Percentiles rank a stretch among this genome's conserved stretches.
phyloP scores from a whole-genome alignment of 768 basidiomycete genomes.

The Xerocomellus amylosporus region DNA sequence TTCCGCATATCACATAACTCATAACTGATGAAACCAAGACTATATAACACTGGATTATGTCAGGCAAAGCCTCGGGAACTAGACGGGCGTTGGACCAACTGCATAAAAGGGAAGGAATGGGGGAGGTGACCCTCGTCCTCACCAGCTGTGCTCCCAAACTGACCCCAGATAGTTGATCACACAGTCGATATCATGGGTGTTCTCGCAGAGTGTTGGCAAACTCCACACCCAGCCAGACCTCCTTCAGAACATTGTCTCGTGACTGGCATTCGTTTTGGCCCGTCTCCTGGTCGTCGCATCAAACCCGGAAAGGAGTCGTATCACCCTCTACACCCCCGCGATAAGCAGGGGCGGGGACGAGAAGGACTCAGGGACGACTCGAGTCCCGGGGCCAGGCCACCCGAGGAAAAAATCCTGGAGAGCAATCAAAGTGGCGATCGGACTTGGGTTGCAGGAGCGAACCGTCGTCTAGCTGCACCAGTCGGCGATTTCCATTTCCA shows the following conservation, averaged over 20 bases:
- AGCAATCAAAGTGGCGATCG: not conserved
- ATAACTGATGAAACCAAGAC: too few species aligned
- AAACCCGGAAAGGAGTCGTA: rapidly evolving
- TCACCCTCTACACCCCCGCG: not conserved
- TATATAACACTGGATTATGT: too few species aligned
- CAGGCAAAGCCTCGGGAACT: too few species aligned
- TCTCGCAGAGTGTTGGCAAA: not conserved
- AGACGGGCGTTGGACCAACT: too few species aligned
- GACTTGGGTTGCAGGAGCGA: too few species aligned
- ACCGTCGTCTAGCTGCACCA: not conserved
- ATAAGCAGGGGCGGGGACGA: not conserved
- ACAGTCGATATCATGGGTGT: not conserved
- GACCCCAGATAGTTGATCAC: too few species aligned
- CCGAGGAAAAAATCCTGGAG: not conserved
- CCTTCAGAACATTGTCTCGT: too few species aligned
- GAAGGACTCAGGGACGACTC: not conserved
- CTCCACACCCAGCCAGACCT: not conserved
- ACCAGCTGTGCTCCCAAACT: not conserved
- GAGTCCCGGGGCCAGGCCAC: not conserved
- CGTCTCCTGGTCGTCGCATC: not conserved
- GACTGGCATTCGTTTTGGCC: not conserved
- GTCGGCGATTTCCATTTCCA: not conserved
- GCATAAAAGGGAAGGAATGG: too few species aligned
- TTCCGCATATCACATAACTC: too few species aligned
- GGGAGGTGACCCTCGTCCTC: not conserved